Base-by-base conservation (phyloP, 768 basidiomycete genomes). In the Aureoboletus auriporus region DNA sequence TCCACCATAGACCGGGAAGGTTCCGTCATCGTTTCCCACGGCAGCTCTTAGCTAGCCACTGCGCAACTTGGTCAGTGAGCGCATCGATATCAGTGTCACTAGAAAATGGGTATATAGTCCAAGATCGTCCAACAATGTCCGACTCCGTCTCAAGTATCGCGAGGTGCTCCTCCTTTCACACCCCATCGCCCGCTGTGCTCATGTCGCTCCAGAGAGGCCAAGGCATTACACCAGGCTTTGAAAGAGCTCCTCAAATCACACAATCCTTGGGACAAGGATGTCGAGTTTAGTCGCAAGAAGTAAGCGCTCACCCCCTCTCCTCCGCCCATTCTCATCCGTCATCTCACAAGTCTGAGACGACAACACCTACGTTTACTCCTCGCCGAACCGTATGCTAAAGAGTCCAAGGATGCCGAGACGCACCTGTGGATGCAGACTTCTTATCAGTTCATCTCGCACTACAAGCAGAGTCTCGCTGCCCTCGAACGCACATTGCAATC, bases 401-500 rank as follows among this genome's bases (percentile, higher is more conserved):
- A 90, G 66, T 82, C 84, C 41, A 83, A 84, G 62, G 86, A 90
- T 69, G 81, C 80, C 36, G 88, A 93, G 62, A 87, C 78, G 28
- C 83, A 87, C 54, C 77, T 95, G 8, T 95, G 93, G 92, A 89
- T 93, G 82, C 86, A 91, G 62, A 94, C 93, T 0, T 88, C 89
- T 33, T 89, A 95, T 68, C 75, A 80, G 34, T 81, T 92, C 69
- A 95, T 95, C 54, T 72, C 85, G 13, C 74, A 78, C 20, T 94
- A 91, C 75, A 93, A 93, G 65, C 78, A 85, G 53, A 80, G 75
- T 40, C 79, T 94, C 59, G 68, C 80, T 36, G 65, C 72, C 0
- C 75, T 91, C 46, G 89, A 93, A 69, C 79, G 75, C 35, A 67
- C 70, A 13, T 66, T 78, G 33, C 76, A 77, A 66, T 53, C 71